Base-by-base conservation (phyloP, 441 rosid species). In the Brassica hybrid region DNA sequence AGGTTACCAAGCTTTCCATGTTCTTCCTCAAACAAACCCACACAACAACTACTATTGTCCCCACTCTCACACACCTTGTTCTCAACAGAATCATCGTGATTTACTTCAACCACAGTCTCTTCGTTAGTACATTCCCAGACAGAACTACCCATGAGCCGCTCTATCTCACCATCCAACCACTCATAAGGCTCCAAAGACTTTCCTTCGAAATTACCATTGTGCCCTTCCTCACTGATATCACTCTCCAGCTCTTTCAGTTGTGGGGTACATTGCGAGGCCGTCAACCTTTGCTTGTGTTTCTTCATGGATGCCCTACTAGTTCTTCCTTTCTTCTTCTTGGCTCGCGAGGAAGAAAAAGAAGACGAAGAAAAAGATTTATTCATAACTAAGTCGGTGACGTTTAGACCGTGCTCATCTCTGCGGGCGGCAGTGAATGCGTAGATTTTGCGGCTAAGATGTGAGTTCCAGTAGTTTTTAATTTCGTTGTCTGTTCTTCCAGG, bases 401-500 rank as follows among this genome's bases (percentile, higher is more conserved):
- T 7, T 21, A 73, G 18, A 45, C 65, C 59, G 7, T 23, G 52
- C 7, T 30, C 68, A 6, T 63, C 38, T 66, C 61, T 67, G 1
- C 43, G 34, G n/a, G 32, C 77, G 16, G 59, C 11, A 71, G 56
- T 70, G 79, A 88, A 83, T 23, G 85, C 56, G 67, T 85, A 86
- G 36, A 88, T 85, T 82, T 84, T 94, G 63, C 97, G 76, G 80
- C 92, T 86, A 14, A 92, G 79, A 75, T 90, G 97, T 27, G 97
- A 89, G 76, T 94, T 94, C 98, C 98, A 94, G 66, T 90, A 87
- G 75, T 94, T 94, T 79, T 94, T 94, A 19, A 94, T 92, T 86
- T 92, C 97, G 71, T 94, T 94, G 69, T 94, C 98, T 13, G 97
- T 90, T 76, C 97, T 78, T 73, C 97, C 98, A 18, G 94, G 97